phyloP scores from a whole-genome alignment of 2,329 filamentous ascomycete species.

The Hypomyces perniciosus region DNA sequence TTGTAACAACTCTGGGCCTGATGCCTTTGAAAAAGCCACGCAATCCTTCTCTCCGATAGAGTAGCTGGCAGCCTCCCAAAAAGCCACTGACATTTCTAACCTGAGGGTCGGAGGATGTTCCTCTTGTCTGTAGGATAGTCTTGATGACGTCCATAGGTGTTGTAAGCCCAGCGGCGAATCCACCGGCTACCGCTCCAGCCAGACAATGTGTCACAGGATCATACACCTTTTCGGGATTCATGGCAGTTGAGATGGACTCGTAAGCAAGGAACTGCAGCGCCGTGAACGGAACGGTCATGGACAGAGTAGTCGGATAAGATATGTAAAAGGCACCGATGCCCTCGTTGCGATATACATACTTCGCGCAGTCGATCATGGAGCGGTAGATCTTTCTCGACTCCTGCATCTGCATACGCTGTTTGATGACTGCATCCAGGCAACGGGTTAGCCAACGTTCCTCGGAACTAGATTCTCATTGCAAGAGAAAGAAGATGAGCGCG shows the following conservation, averaged over 20 bases:
- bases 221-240: slow-evolving; percentile 82
- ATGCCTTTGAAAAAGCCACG: slow-evolving; percentile 90
- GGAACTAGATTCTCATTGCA: background rate
- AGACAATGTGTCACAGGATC: slow-evolving; percentile 91
- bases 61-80: slow-evolving; percentile 69
- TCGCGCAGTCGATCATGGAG: slow-evolving; percentile 80
- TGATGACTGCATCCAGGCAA: slow-evolving; percentile 64
- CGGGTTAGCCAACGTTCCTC: background rate
- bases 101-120: slow-evolving; percentile 73
- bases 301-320: slow-evolving; percentile 94
- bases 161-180: slow-evolving; percentile 86
- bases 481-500: slow-evolving; percentile 21
- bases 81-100: slow-evolving; percentile 81
- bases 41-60: slow-evolving; percentile 77
- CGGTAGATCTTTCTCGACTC: slow-evolving; percentile 83
- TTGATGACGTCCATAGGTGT: slow-evolving; percentile 98
- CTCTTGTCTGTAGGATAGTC: slow-evolving; percentile 90
- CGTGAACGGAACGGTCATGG: slow-evolving; percentile 98
- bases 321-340: slow-evolving; percentile 92
- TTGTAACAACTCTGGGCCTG: slow-evolving; percentile 84
- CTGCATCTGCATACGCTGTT: slow-evolving; percentile 98
- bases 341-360: slow-evolving; percentile 79
- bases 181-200: slow-evolving; percentile 86
- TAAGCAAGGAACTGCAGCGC: slow-evolving; percentile 96
- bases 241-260: slow-evolving; percentile 88